These are phyloP conservation scores for Chloranthus sessilifolius DNA, from an alignment of 164 flowering plant species.

Conservation along the genomic window DNA sequence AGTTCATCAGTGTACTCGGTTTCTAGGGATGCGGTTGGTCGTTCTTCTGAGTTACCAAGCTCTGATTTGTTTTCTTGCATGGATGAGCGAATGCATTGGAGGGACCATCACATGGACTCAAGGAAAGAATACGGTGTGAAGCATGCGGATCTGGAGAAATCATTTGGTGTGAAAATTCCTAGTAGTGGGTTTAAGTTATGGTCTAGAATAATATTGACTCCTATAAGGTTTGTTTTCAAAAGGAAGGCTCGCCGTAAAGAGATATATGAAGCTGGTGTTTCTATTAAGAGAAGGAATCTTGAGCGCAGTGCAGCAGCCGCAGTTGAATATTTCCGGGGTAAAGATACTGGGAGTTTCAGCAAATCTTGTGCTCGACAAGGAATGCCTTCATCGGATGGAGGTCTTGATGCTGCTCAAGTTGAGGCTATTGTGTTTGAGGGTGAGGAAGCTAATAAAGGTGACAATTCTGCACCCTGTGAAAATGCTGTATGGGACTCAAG, in stretches of 20 bases:
- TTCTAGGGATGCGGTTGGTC: slow-evolving; percentile 23
- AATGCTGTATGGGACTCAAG: slow-evolving; percentile 11
- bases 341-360: slow-evolving; percentile 23
- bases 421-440: slow-evolving; percentile 16
- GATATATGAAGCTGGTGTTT: slow-evolving; percentile 25
- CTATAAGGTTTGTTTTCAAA: slow-evolving; percentile 44
- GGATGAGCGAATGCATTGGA: slow-evolving; percentile 66
- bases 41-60: slow-evolving; percentile 18
- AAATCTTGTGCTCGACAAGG: slow-evolving; percentile 21
- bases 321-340: slow-evolving; percentile 42
- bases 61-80: slow-evolving; percentile 39
- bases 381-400: slow-evolving; percentile 15
- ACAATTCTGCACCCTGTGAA: slow-evolving; percentile 11
- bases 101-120: slow-evolving; percentile 79
- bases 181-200: slow-evolving; percentile 49
- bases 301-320: slow-evolving; percentile 80
- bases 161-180: slow-evolving; percentile 63
- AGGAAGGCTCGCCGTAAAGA: slow-evolving; percentile 45
- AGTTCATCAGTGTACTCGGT: slow-evolving; percentile 22
- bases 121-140: slow-evolving; percentile 66
- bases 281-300: slow-evolving; percentile 62
- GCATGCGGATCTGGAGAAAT: slow-evolving; percentile 82
- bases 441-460: slow-evolving; percentile 14
- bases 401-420: slow-evolving; percentile 23
- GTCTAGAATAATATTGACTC: slow-evolving; percentile 49